Base-by-base conservation (phyloP, 805 yeast species). In the Lachancea meyersii region DNA sequence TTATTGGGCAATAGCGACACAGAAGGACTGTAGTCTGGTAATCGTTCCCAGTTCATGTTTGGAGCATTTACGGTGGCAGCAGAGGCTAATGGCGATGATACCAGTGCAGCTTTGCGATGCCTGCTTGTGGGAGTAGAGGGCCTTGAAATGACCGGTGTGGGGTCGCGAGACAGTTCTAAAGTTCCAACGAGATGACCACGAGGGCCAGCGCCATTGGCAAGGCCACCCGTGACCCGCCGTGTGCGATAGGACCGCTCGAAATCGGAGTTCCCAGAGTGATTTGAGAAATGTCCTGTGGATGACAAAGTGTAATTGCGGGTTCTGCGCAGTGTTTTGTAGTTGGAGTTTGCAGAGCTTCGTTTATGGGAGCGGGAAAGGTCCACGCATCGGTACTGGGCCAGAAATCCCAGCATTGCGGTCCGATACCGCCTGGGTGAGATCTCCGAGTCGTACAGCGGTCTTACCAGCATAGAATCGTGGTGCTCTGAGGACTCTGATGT, bases 11-110 rank as follows among this genome's bases (percentile, higher is more conserved):
- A 69, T 1, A 83, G 71, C 2, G 70, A 55, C 11, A 77, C 51
- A 16, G 83, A 71, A 3, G 97, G 97, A n/a, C 86, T 79, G 63
- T 72, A 87, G 63, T 88, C 96, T 28, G 88, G 88, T 43, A 89
- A 67, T 21, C 78, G 67, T 58, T 80, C 83, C 72, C 85, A 86
- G 44, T 77, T 78, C 48, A 71, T 65, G 44, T 74, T 72, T n/a
- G 74, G 68, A 8, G 69, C 63, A 5, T 56, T 52, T 8, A 58
- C 49, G 14, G 61, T 65, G 41, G 60, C 53, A 7, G 58, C 51
- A 4, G 64, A 60, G 9, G 63, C 61, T 34, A 58, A 43, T 45
- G 61, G 64, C 50, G 55, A 39, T 35, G 50, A 43, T 46, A 60
- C 53, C 52, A 75, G 61, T 56, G 63, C 3, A 9, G 53, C 40